Percentiles rank a stretch among this genome's conserved stretches.
phyloP scores from a whole-genome alignment of 306 rosid genomes.

The Trifolium subterraneum region DNA sequence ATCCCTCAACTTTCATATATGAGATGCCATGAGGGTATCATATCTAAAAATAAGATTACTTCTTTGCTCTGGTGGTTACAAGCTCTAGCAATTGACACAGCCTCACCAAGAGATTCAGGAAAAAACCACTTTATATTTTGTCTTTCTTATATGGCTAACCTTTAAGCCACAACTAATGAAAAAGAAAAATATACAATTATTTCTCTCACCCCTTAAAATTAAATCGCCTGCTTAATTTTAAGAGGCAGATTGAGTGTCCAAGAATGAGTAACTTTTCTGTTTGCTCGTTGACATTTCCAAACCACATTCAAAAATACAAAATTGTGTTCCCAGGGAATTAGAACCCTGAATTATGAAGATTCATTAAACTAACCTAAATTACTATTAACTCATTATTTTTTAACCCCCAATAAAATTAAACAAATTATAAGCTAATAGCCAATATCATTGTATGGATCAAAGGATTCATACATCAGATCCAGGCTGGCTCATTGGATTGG shows the following conservation, averaged over 20 bases:
- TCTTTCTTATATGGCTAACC: not conserved
- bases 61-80: not conserved
- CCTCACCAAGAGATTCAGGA: not conserved
- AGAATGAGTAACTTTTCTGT: not conserved
- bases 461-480: not conserved
- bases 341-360: constrained; percentile 28
- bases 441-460: constrained; percentile 7
- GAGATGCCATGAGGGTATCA: not conserved
- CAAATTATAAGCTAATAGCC: constrained; percentile 33
- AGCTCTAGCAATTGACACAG: not conserved
- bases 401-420: not conserved
- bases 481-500: not conserved
- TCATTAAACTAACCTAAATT: constrained; percentile 19
- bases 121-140: not conserved
- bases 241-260: not conserved
- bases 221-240: constrained; percentile 14
- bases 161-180: not conserved
- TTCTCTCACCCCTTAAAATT: constrained; percentile 1
- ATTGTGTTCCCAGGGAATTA: constrained; percentile 3
- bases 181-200: not conserved
- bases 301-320: constrained; percentile 3
- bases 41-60: not conserved
- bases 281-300: constrained; percentile 29
- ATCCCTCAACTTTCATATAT: not conserved
- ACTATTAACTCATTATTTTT: constrained; percentile 14